These are phyloP conservation scores for Saraca asoca DNA, from an alignment of 331 rosid genomes.

Conservation along the genomic window DNA sequence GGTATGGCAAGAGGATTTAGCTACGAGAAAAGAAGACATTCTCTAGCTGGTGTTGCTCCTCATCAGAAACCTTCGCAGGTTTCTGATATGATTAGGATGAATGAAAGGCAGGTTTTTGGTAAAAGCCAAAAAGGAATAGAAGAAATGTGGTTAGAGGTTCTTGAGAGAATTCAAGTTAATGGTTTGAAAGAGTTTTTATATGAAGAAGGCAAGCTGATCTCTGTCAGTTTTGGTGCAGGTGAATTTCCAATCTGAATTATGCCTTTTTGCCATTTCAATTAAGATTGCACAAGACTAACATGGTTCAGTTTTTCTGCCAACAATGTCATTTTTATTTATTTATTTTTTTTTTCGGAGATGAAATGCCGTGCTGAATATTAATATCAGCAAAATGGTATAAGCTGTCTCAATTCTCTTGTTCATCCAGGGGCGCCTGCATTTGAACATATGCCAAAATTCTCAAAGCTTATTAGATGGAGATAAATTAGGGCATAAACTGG, in stretches of 20 bases:
- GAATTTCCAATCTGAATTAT: not conserved
- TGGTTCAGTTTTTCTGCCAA: too few species aligned
- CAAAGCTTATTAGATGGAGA: constrained; percentile 12
- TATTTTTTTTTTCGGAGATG: too few species aligned
- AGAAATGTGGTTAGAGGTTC: constrained; percentile 91
- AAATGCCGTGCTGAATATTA: too few species aligned
- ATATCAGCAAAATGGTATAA: too few species aligned
- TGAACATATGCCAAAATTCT: constrained; percentile 8
- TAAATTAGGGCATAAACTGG: not conserved
- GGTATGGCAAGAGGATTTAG: constrained; percentile 44
- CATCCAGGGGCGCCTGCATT: too few species aligned
- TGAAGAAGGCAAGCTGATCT: constrained; percentile 81
- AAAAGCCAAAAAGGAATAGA: constrained; percentile 56
- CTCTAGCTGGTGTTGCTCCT: constrained; percentile 50
- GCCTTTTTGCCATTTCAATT: too few species aligned
- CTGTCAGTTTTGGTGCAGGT: constrained; percentile 93
- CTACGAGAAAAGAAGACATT: constrained; percentile 58
- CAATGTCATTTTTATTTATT: too few species aligned
- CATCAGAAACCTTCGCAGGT: constrained; percentile 47
- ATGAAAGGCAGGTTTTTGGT: constrained; percentile 52
- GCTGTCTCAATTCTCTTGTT: too few species aligned
- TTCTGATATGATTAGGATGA: constrained; percentile 44
- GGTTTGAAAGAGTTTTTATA: constrained; percentile 74
- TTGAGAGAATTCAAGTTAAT: constrained; percentile 66
- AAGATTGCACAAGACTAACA: too few species aligned